phyloP scores from a whole-genome alignment of 2,329 filamentous ascomycete species.

The Ophiosphaerella narmari region DNA sequence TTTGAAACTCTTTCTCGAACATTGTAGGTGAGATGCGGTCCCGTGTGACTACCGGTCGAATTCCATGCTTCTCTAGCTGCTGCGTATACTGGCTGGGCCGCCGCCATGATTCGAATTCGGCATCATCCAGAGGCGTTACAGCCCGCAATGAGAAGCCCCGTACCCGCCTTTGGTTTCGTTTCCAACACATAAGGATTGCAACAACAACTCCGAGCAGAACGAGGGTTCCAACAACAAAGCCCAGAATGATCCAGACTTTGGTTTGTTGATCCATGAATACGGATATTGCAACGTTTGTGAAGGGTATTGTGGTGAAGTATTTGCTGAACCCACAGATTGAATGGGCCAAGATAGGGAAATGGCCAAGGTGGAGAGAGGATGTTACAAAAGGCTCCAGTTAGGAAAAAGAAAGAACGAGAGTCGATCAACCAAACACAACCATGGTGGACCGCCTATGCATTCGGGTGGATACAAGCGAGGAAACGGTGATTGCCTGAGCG shows the following conservation, averaged over 20 bases:
- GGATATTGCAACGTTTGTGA: background rate
- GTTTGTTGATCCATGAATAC: constrained; percentile 34
- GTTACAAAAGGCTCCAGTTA: constrained; percentile 19
- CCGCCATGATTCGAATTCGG: constrained; percentile 49
- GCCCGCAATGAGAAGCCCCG: constrained; percentile 44
- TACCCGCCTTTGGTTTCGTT: constrained; percentile 39
- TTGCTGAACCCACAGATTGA: background rate
- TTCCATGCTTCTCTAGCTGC: constrained; percentile 42
- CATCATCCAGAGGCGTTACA: constrained; percentile 47
- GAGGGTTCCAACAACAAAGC: constrained; percentile 39
- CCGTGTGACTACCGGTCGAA: constrained; percentile 34
- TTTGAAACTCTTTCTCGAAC: constrained; percentile 41
- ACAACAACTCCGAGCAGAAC: constrained; percentile 33
- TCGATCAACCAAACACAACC: constrained; percentile 34
- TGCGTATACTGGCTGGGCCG: constrained; percentile 44
- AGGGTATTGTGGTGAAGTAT: background rate
- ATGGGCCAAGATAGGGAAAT: constrained; percentile 1
- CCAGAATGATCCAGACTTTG: constrained; percentile 45
- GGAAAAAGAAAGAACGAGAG: constrained; percentile 22
- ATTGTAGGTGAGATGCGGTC: constrained; percentile 34
- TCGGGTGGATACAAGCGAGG: constrained; percentile 16
- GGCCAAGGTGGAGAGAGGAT: constrained; percentile 14
- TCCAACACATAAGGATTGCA: constrained; percentile 38
- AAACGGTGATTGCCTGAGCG: constrained; percentile 25
- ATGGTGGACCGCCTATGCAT: constrained; percentile 28